Base-by-base conservation (phyloP, 1,284 basidiomycete species). In the Violaceomyces palustris region DNA sequence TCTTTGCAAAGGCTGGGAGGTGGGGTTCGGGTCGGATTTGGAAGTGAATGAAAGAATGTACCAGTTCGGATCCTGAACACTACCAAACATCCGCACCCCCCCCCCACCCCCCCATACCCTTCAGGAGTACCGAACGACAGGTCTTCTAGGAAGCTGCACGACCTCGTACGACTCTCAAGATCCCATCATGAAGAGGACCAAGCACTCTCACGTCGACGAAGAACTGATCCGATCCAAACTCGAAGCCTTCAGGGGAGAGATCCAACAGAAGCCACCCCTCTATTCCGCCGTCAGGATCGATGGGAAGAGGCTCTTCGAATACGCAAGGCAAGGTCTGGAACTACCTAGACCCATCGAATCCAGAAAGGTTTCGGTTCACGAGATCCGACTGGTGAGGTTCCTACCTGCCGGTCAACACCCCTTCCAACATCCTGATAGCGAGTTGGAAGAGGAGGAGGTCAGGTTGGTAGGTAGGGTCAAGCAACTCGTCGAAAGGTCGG, bases 211-310 rank as follows among this genome's bases (percentile, higher is more conserved):
- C 72, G 81, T 99, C 45, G 91, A 89, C 1, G 45, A 41, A 8
- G 85, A 87, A 50, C 76, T 81, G 41, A 80, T 97, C 33, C 83
- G 89, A 68, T 75, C 76, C 10, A 80, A 81, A 1, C 79, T 98
- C 28, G 78, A 80, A n/a, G 75, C 79, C 49, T 97, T 98, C 72
- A 79, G 83, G 61, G 94, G 94, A 21, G 81, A 87, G 50, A 92
- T 97, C 56, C 78, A 81, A 58, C 94, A 99, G 75, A 81, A 62
- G 5, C 67, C 68, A 1, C 71, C 67, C 23, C 53, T 73, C 72
- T 99, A 93, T 76, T 98, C 93, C 10, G 94, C 94, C 0, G 78
- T 98, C 31, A 93, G 96, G 74, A 98, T 98, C 88, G 91, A 98
- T 64, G 94, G 94, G 2, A 91, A 83, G 74, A 87, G 89, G 1